Base-by-base conservation (phyloP, 2,329 filamentous ascomycete species). In the Fusarium austroafricanum region DNA sequence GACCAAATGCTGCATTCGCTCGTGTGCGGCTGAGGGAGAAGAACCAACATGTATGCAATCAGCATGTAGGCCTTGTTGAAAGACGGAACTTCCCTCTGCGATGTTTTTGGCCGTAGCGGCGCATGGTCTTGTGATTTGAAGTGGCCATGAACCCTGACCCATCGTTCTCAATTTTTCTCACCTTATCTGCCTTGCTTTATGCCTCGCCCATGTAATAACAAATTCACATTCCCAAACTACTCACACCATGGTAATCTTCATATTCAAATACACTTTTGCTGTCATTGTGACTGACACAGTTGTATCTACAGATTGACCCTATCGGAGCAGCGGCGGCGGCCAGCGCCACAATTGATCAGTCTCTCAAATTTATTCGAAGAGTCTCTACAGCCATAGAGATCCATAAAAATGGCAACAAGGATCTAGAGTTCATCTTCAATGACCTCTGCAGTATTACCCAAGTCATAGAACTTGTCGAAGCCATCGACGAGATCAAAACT, bases 401-500 rank as follows among this genome's bases (percentile, higher is more conserved):
- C 14, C n/a, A 54, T 53, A 58, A 58, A 17, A 31, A 39, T 44
- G 26, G 33, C 20, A 39, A 44, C 12, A n/a, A 15, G n/a, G 29
- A 28, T 2, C 33, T 58, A 12, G 47, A 45, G 18, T 31, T 14
- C 7, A 10, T 58, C 6, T 35, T 5, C 33, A 20, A 33, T 2
- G 49, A 58, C 33, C 40, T 54, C 10, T 39, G 4, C 17, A 39
- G 49, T 10, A 45, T 29, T 2, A 23, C 8, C 23, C 29, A 58
- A 17, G 37, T 54, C 31, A 58, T 58, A 6, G 55, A 54, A 14
- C 49, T 58, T 20, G 55, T 58, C 10, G 3, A 58, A 2, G 15
- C 20, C 2, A 12, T 45, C 1, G 10, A 38, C 12, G 6, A 23
- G 4, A 28, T 58, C 5, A 39, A 33, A 23, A 58, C 47, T 4